phyloP scores from a whole-genome alignment of 306 rosid species.

The Sphenostylis stenocarpa region DNA sequence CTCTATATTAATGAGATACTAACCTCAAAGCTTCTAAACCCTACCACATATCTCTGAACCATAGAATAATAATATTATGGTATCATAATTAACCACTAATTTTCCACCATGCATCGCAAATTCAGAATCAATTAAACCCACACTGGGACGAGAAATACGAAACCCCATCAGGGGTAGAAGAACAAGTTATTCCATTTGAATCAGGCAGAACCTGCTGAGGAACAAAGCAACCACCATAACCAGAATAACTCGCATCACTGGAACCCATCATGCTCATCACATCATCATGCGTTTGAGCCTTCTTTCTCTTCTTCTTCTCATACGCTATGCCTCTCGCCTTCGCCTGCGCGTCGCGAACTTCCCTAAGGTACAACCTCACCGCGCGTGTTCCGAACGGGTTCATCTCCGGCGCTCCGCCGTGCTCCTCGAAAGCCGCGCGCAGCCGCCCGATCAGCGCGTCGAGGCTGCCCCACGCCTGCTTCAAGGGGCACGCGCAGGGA shows the following conservation, averaged over 20 bases:
- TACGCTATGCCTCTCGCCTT: constrained; percentile 74
- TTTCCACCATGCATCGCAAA: neutral
- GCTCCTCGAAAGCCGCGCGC: constrained; percentile 76
- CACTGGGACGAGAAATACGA: constrained; percentile 16
- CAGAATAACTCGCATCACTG: neutral
- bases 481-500: constrained; percentile 70
- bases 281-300: constrained; percentile 1
- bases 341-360: constrained; percentile 52
- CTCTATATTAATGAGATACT: constrained; percentile 1
- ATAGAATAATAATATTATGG: neutral
- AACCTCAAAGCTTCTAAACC: constrained; percentile 17
- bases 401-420: constrained; percentile 56
- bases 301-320: constrained; percentile 63
- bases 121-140: neutral
- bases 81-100: neutral
- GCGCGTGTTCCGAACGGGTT: constrained; percentile 70
- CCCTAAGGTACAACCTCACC: constrained; percentile 61
- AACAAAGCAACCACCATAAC: constrained; percentile 5
- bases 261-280: neutral
- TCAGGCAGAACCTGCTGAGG: constrained; percentile 11
- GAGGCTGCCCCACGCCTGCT: constrained; percentile 48
- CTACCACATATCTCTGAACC: constrained; percentile 20
- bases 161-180: neutral
- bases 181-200: constrained; percentile 4
- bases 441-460: constrained; percentile 55